phyloP scores from a whole-genome alignment of 148 eudicot species.

The Simmondsia chinensis region DNA sequence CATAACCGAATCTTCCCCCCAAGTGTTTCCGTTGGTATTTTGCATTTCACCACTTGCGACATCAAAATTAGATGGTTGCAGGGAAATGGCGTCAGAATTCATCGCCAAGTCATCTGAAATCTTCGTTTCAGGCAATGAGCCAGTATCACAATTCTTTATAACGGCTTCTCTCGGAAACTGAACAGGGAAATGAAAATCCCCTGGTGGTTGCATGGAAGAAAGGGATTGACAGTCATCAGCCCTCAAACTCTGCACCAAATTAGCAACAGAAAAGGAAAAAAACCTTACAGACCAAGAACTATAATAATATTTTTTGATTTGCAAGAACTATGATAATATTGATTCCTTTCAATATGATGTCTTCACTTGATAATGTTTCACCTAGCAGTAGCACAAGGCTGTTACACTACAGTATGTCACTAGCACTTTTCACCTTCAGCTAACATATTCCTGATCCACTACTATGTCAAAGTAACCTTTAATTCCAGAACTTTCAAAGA shows the following conservation, averaged over 20 bases:
- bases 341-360: too few species aligned
- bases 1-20: conserved; percentile 13
- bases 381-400: not conserved
- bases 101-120: conserved; percentile 4
- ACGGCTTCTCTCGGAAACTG: conserved; percentile 14
- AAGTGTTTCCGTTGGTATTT: conserved; percentile 10
- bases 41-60: conserved; percentile 12
- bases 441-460: not conserved
- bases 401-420: not conserved
- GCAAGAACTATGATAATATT: too few species aligned
- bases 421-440: not conserved
- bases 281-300: not conserved
- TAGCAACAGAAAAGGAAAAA: conserved; percentile 9
- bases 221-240: conserved; percentile 8
- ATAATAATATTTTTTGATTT: too few species aligned
- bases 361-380: too few species aligned
- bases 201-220: conserved; percentile 15
- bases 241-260: conserved; percentile 13
- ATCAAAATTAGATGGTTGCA: conserved; percentile 15
- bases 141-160: conserved; percentile 10
- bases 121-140: conserved; percentile 17
- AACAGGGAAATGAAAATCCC: conserved; percentile 14
- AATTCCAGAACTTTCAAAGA: not conserved
- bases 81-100: conserved; percentile 10
- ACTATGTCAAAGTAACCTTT: too few species aligned